Percentiles rank a stretch among this genome's conserved stretches.
phyloP scores from a whole-genome alignment of 345 rosid species.

The Clausena lansium region DNA sequence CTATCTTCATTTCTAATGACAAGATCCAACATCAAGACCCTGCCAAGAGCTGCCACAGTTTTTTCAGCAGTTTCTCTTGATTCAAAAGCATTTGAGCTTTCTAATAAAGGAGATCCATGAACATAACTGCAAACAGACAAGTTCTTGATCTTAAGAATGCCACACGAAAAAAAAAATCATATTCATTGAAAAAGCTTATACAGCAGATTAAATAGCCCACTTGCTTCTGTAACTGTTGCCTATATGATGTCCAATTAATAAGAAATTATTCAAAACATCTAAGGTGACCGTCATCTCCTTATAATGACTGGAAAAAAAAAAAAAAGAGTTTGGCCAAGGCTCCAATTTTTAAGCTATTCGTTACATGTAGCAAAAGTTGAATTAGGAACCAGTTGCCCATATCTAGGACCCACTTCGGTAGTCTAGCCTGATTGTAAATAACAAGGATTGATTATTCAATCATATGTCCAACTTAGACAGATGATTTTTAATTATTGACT shows the following conservation, averaged over 20 bases:
- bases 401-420: neutral
- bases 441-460: neutral
- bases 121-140: constrained; percentile 64
- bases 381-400: neutral
- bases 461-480: neutral
- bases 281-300: neutral
- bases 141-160: constrained; percentile 13
- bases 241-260: neutral
- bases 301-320: neutral
- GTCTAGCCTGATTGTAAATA: neutral
- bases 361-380: neutral
- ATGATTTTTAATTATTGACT: neutral
- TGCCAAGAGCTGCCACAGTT: constrained; percentile 85
- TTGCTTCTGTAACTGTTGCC: neutral
- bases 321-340: neutral
- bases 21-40: constrained; percentile 88
- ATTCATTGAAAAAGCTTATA: neutral
- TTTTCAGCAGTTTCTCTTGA: constrained; percentile 64
- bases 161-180: neutral
- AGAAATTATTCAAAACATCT: neutral
- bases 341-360: constrained; percentile 2
- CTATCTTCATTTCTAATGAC: constrained; percentile 96
- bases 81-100: constrained; percentile 76
- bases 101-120: constrained; percentile 92
- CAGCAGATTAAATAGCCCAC: neutral